Evolutionary conservation across 129 eudicot genomes (phyloP), one percentile per base, ranked within the genome.

Genomic region (Saussurea involucrata): DNA sequence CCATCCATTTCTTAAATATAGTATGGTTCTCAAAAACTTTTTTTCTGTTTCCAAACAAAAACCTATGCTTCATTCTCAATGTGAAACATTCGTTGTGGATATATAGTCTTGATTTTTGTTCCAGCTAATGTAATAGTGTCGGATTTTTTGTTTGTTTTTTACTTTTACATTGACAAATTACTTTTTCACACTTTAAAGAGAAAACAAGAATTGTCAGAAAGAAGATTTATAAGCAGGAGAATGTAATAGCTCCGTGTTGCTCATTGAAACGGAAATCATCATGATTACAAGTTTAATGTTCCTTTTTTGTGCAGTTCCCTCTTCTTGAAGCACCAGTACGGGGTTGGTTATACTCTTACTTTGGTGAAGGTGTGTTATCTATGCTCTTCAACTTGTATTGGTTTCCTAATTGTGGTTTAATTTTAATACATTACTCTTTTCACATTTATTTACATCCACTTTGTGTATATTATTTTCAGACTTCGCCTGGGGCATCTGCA

Each of bases 301-400:
- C 70, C 32, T 78, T 37, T 76, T 66, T 72, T 63, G 32, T 53
- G 79, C 96, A 94, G 97, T 88, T 92, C 99, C 44, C 93, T 95
- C 66, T 95, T 87, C 90, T 80, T 95, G 81, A 95, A 95, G 93
- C 99, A 92, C 86, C 96, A 84, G 42, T 92, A 95, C 90, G 99
- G 99, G 68, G 99, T 92, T 88, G 99, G 99, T 75, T 95, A 95
- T 76, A 95, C 99, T 79, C 99, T 95, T 75, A 95, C 99, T 66
- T 82, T 95, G 78, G 99, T 92, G 83, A 95, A 95, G 97, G 98
- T 94, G 34, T 75, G 89, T 29, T 79, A 67, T 49, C 63, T 37
- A 32, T 58, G 32, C 76, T 76, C 15, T 67, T 83, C 40, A 32
- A 37, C 66, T 61, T 31, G 29, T 63, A 60, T 63, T 29, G 9